These are phyloP conservation scores for Pelargonium nanum DNA, from an alignment of 345 rosid genomes.

Conservation along the genomic window DNA sequence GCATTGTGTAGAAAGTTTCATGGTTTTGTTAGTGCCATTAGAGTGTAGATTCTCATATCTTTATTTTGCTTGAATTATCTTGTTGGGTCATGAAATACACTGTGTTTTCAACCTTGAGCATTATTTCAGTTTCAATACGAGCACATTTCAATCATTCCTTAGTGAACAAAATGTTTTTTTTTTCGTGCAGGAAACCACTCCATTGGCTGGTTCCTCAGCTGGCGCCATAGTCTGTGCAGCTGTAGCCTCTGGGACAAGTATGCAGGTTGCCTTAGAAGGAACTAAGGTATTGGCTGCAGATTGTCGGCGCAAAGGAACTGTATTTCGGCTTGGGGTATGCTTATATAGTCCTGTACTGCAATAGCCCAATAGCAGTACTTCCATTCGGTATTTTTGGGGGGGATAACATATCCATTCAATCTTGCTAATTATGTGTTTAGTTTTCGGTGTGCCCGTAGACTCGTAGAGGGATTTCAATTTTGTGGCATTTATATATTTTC, in stretches of 20 bases:
- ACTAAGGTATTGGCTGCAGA: conserved; percentile 65
- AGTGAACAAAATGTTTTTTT: neutral
- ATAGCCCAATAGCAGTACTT: too few relatives aligned
- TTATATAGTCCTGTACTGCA: neutral
- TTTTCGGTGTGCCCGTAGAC: too few relatives aligned
- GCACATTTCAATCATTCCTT: neutral
- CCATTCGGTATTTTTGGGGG: too few relatives aligned
- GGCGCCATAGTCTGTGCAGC: conserved; percentile 86
- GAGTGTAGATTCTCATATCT: neutral
- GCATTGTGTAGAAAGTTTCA: neutral
- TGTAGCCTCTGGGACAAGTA: conserved; percentile 68
- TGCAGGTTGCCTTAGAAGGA: conserved; percentile 58
- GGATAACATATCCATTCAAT: too few relatives aligned
- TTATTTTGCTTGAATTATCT: neutral
- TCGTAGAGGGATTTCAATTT: neutral
- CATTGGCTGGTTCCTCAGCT: conserved; percentile 89
- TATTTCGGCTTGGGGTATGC: conserved; percentile 88
- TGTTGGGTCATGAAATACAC: neutral
- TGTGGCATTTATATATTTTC: neutral
- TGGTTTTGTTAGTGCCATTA: neutral
- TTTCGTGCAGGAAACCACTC: conserved; percentile 71
- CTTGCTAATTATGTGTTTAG: too few relatives aligned
- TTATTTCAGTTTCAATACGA: neutral
- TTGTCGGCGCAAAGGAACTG: conserved; percentile 81
- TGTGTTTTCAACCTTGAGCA: neutral